Evolutionary conservation across 208 protist genomes (phyloP), one percentile per base, ranked within the genome.

Genomic region (Endotrypanum monterogeii): DNA sequence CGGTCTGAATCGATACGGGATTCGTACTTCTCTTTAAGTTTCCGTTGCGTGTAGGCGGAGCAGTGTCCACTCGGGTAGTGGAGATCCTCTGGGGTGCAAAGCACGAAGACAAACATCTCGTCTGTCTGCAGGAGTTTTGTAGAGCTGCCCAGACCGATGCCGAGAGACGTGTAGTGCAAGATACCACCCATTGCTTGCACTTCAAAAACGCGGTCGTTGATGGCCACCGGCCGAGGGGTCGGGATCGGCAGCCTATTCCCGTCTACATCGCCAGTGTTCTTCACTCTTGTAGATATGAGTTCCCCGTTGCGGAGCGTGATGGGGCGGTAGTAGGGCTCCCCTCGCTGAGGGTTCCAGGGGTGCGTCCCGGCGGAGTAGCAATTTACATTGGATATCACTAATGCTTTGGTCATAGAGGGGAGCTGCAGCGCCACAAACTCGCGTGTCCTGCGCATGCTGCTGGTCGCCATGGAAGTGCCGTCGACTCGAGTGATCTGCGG

Each of bases 151-250:
- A 93, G 63, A n/a, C 85, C 83, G 25, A 88, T 35, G n/a, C 84
- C 74, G 32, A 96, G 73, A 25, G 79, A 60, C 46, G 76, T 83
- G 78, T 92, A 94, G 71, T 94, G 76, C n/a, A 88, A 30, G 23
- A 92, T 30, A 30, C 92, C 92, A 46, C 89, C 87, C 82, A 94
- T 83, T 28, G 88, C 72, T 78, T 96, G 92, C 63, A 96, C 61
- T 71, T 96, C 92, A 35, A 96, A 88, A 41, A 70, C 72, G 51
- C 79, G 82, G 72, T 96, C 92, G 80, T 96, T 94, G 54, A 96
- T 84, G 62, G 78, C 72, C 12, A 94, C 90, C 25, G 70, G 74
- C 25, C 35, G 67, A 54, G 70, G 51, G 25, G 55, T 6, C 50
- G 76, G 61, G 25, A 28, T 18, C 6, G 48, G 56, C 51, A 57